Conservation (phyloP, 2,329 filamentous ascomycete genomes). For the Beauveria sp. region DNA sequence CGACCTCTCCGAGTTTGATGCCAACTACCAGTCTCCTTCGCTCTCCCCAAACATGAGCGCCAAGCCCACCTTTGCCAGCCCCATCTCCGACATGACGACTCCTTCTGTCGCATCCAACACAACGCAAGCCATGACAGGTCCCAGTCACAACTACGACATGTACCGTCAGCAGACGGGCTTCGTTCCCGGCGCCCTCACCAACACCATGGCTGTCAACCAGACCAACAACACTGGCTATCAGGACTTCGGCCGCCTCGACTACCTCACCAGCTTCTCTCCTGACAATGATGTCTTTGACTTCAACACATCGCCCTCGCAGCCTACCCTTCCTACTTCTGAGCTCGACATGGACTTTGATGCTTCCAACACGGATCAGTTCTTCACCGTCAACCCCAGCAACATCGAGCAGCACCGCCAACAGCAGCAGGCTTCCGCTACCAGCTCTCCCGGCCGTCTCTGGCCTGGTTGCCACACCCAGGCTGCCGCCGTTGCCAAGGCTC, state of each 20-base stretch:
- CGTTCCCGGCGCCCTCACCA: slow-evolving; percentile 73
- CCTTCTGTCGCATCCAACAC: slow-evolving; percentile 46
- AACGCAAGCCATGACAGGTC: slow-evolving; percentile 61
- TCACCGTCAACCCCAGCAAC: slow-evolving; percentile 64
- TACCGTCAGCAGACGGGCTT: slow-evolving; percentile 95
- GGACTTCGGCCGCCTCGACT: slow-evolving; percentile 41
- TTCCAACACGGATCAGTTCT: slow-evolving; percentile 52
- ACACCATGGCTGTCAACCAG: slow-evolving; percentile 71
- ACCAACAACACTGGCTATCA: slow-evolving; percentile 47
- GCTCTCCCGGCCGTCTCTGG: slow-evolving; percentile 64
- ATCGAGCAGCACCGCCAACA: slow-evolving; percentile 42
- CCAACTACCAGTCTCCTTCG: slow-evolving; percentile 53
- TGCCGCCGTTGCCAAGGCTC: slow-evolving; percentile 61
- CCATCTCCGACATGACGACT: slow-evolving; percentile 45
- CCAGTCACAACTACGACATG: slow-evolving; percentile 90
- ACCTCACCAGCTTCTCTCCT: slow-evolving; percentile 48
- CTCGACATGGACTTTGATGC: slow-evolving; percentile 56
- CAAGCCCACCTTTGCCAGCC: slow-evolving; percentile 46
- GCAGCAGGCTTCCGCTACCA: slow-evolving; percentile 36
- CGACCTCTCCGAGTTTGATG: slow-evolving; percentile 57
- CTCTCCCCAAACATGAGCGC: slow-evolving; percentile 46
- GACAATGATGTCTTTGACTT: slow-evolving; percentile 66
- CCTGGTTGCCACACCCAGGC: slow-evolving; percentile 92
- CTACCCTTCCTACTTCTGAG: slow-evolving; percentile 49
- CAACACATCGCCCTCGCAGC: slow-evolving; percentile 57